Percentiles rank a stretch among this genome's conserved stretches.
Conservation (phyloP, 2,329 filamentous ascomycete species). For the Calycina herbarum region DNA sequence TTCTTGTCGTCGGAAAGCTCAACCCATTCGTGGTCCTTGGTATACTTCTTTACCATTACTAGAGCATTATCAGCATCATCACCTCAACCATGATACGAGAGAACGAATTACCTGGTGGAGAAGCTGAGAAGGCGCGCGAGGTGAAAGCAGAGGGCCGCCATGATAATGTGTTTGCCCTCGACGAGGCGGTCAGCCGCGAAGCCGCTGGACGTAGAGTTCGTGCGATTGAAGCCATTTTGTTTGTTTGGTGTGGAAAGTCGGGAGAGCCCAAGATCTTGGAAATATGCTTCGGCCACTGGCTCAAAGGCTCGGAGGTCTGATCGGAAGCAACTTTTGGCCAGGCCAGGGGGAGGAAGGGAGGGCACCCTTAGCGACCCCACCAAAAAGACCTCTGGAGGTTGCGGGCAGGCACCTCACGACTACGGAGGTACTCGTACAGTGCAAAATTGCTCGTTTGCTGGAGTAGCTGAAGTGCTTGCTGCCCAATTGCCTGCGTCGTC, state of each 20-base stretch:
- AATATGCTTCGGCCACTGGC: conserved; percentile 2
- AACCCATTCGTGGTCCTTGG: conserved; percentile 98
- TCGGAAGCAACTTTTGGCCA: background rate
- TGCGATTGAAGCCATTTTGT: conserved; percentile 61
- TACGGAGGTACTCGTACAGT: background rate
- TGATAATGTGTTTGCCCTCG: conserved; percentile 26
- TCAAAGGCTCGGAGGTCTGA: background rate
- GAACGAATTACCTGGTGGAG: conserved; percentile 40
- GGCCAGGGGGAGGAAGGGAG: too few species aligned
- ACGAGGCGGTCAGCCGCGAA: conserved; percentile 26
- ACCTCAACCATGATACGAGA: background rate
- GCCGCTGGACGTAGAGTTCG: conserved; percentile 44
- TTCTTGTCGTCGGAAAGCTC: conserved; percentile 81
- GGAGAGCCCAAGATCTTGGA: background rate
- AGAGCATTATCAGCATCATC: conserved; percentile 19
- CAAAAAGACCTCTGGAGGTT: background rate
- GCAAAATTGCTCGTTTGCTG: conserved; percentile 14
- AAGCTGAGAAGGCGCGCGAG: conserved; percentile 49
- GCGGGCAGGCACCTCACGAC: conserved; percentile 1
- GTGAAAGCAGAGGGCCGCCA: conserved; percentile 36
- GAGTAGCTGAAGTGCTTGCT: conserved; percentile 6
- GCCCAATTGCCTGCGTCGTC: conserved; percentile 16
- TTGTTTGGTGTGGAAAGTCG: conserved; percentile 14
- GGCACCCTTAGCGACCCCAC: conserved; percentile 6
- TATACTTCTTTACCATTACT: conserved; percentile 71